Evolutionary conservation across 345 rosid species (phyloP).

Genomic region (Hypericum perforatum): DNA sequence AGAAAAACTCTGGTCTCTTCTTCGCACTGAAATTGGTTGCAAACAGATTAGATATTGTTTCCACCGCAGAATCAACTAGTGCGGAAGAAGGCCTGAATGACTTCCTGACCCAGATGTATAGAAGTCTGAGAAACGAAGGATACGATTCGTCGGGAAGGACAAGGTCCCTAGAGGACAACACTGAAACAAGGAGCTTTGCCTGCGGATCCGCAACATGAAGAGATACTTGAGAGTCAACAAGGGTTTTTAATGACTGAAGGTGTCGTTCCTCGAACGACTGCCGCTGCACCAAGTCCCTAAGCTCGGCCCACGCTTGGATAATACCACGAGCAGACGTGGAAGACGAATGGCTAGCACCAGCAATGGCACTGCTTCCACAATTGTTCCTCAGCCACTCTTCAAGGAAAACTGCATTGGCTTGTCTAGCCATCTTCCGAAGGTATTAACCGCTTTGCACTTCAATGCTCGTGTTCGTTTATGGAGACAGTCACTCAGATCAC

Average conservation of each 20-base stretch:
- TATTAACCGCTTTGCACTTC: no score
- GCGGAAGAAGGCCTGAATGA: slow-evolving; percentile 53
- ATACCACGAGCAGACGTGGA: slow-evolving; percentile 61
- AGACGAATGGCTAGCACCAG: slow-evolving; percentile 19
- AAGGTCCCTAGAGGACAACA: slow-evolving; percentile 38
- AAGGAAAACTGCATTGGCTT: slow-evolving; percentile 40
- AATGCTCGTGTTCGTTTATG: no score
- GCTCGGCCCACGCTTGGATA: slow-evolving; percentile 87
- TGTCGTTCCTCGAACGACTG: slow-evolving; percentile 41
- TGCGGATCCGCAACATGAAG: slow-evolving; percentile 92
- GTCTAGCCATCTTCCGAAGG: slow-evolving; percentile 68
- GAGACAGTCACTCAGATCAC: no score
- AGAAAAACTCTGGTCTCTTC: slow-evolving; percentile 37
- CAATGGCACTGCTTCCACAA: slow-evolving; percentile 19
- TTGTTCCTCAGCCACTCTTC: slow-evolving; percentile 66
- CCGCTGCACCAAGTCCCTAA: slow-evolving; percentile 52
- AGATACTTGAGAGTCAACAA: slow-evolving; percentile 48
- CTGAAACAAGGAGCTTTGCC: slow-evolving; percentile 69
- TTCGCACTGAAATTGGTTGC: slow-evolving; percentile 16
- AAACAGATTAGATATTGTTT: slow-evolving; percentile 37
- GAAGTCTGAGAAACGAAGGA: slow-evolving; percentile 52
- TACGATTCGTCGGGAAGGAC: slow-evolving; percentile 45
- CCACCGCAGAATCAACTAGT: slow-evolving; percentile 54
- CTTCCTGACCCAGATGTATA: slow-evolving; percentile 85
- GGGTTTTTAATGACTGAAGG: slow-evolving; percentile 55